Base-by-base conservation (phyloP, 2,329 filamentous ascomycete genomes). In the Penicillium sp. region DNA sequence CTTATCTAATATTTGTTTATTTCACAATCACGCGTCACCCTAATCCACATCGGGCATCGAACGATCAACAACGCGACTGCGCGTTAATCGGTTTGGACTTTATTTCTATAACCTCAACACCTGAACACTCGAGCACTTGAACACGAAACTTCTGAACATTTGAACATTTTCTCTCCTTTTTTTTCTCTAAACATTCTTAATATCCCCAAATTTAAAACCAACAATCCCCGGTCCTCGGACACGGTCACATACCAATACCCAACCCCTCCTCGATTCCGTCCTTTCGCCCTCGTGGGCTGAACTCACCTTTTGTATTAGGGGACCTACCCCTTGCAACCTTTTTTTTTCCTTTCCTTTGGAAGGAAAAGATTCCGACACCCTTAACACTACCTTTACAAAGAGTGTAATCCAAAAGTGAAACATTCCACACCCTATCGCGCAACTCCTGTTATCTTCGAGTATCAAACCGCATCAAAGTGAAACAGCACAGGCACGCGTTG, bases 261-360 rank as follows among this genome's bases (percentile, higher is more conserved):
- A 44, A 52, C 55, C 55, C 44, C 49, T 40, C 58, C 53, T 59
- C 54, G 11, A 51, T 43, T 61, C 58, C 58, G 44, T 24, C 54
- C 38, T 34, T 43, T 40, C 46, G 53, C 53, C 58, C 62, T 59
- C 60, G 61, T 64, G 61, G 58, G 57, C 50, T 55, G 45, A 63
- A 51, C 50, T 55, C 59, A 47, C 34, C 45, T 46, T 42, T 55
- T 22, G 35, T 50, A 49, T 54, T 58, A 58, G 57, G 63, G 62
- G 58, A 62, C 48, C 53, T 54, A 57, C 57, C 64, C 64, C 64
- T 66, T 66, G 61, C 53, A 29, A 45, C 40, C 18, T 29, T 18
- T 22, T 44, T 11, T 11, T 10, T 32, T 49, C n/a, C n/a, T 37
- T 16, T 2, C 24, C 24, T 26, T 37, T 29, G 44, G 37, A 39